Base-by-base conservation (phyloP, 2,329 filamentous ascomycete species). In the Leptographium flavum region DNA sequence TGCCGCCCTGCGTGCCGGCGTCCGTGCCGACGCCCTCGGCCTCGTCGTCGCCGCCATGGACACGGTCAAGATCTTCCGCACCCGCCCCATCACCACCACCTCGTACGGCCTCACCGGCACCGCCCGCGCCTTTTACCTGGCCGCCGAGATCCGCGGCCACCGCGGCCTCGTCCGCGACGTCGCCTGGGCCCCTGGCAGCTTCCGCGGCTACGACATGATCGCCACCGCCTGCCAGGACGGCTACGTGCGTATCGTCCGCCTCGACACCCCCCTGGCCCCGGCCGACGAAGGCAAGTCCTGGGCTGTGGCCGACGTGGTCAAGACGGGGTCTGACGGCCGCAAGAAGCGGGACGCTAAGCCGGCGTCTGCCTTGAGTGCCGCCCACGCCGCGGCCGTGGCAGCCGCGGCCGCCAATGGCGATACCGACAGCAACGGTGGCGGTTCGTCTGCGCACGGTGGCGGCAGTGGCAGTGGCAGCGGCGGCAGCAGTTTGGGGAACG, bases 141-240 rank as follows among this genome's bases (percentile, higher is more conserved):
- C 87, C 0, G 79, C 81, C 19, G 82, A 87, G 57, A 67, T 96
- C 15, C 69, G 70, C 27, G 79, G 79, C 2, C 84, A 94, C 54
- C 71, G 76, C 8, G 79, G 81, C 1, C 70, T 96, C 33, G 83
- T 95, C 7, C 74, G 90, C 40, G 88, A 95, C 59, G 76, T 95
- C 1, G 81, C 86, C 2, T 98, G 92, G 92, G 87, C 90, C 1
- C 83, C 87, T 40, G 90, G 87, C 13, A 93, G 87, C 52, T 87
- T 93, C 55, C 71, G 88, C 33, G 90, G 90, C 1, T 90, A 86
- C 59, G 92, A 98, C 60, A 74, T 90, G 47, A 74, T 96, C 54
- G 92, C 90, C 3, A 93, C 88, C 6, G 90, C 87, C 3, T 92
- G 86, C 58, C 93, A 93, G 61, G 92, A 98, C 58, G 90, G 92